phyloP scores from a whole-genome alignment of 345 rosid species.

The Arabidopsis suecica region DNA sequence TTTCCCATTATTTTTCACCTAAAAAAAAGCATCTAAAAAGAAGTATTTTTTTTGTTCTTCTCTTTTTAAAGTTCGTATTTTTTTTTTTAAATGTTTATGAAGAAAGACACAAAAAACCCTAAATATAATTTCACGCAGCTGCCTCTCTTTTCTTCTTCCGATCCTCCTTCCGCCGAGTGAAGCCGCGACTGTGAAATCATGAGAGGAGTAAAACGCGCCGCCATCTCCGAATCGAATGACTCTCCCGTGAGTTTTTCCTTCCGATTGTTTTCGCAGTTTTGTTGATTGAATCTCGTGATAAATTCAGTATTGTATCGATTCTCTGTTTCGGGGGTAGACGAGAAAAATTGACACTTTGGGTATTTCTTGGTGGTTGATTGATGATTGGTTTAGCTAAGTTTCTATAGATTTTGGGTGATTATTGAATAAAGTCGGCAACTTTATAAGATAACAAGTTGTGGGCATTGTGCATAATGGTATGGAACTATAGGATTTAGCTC shows the following conservation, averaged over 20 bases:
- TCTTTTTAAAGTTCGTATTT: constrained; percentile 20
- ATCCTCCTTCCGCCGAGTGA: constrained; percentile 25
- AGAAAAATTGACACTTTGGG: background rate
- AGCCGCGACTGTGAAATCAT: constrained; percentile 43
- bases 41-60: constrained; percentile 14
- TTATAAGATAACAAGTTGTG: background rate
- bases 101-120: constrained; percentile 51
- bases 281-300: constrained; percentile 29
- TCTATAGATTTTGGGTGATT: background rate
- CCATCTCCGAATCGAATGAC: constrained; percentile 62
- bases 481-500: background rate
- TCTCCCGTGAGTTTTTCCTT: constrained; percentile 57
- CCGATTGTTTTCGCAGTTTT: background rate
- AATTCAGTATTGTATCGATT: constrained; percentile 22
- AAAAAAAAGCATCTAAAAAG: background rate
- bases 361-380: background rate
- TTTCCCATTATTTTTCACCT: background rate
- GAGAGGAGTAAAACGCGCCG: constrained; percentile 76
- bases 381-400: background rate
- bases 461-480: constrained; percentile 18
- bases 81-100: background rate
- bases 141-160: constrained; percentile 13
- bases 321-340: background rate
- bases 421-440: constrained; percentile 26
- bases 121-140: constrained; percentile 24